phyloP scores from a whole-genome alignment of 352 stramenopile genomes.

The Globisporangium irregulare region DNA sequence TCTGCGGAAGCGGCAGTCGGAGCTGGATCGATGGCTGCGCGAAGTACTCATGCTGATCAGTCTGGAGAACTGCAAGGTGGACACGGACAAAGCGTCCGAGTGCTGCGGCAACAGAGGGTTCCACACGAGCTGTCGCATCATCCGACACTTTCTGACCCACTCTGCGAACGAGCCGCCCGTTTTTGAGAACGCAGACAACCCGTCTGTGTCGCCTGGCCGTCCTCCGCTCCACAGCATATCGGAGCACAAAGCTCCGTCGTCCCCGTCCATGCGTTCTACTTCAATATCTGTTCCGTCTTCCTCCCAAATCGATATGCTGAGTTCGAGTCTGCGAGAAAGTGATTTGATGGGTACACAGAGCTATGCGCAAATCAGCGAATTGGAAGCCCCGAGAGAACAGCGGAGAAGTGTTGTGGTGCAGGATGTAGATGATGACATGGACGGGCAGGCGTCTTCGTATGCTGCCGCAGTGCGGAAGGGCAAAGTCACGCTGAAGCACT shows the following conservation, averaged over 20 bases:
- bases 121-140: constrained; percentile 62
- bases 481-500: constrained; percentile 84
- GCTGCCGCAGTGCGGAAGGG: constrained; percentile 11
- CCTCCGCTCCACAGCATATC: constrained; percentile 48
- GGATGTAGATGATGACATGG: constrained; percentile 63
- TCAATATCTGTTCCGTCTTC: constrained; percentile 18
- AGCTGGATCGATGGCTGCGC: constrained; percentile 81
- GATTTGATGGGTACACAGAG: constrained; percentile 32
- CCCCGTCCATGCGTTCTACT: constrained; percentile 15
- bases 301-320: constrained; percentile 41
- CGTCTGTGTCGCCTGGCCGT: constrained; percentile 6
- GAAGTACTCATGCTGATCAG: constrained; percentile 81
- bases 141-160: constrained; percentile 73
- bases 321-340: constrained; percentile 40
- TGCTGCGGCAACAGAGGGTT: constrained; percentile 70
- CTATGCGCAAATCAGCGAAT: not conserved
- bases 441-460: constrained; percentile 16
- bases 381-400: constrained; percentile 28
- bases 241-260: constrained; percentile 36
- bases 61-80: constrained; percentile 75
- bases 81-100: constrained; percentile 52
- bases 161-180: constrained; percentile 68
- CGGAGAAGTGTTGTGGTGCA: constrained; percentile 63
- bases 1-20: constrained; percentile 76
- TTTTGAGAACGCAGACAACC: constrained; percentile 54